These are phyloP conservation scores for Barbarea vulgaris DNA, from an alignment of 345 rosid genomes.

Conservation along the genomic window DNA sequence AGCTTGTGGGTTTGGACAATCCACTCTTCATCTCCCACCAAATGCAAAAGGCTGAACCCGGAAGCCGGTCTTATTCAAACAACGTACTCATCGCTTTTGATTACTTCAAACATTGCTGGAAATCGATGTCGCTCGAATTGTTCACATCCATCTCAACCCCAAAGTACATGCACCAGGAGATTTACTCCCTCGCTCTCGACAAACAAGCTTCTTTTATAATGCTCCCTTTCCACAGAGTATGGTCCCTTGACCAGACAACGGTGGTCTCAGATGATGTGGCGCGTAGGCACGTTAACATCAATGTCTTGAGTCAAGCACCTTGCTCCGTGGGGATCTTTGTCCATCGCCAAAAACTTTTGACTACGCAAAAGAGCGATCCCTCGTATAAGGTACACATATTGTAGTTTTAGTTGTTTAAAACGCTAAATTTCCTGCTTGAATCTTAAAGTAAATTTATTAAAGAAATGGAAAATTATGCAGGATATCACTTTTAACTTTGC, in stretches of 20 bases:
- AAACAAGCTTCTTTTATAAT: constrained; percentile 49
- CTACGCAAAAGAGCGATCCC: constrained; percentile 12
- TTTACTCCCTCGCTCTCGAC: constrained; percentile 55
- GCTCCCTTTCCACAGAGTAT: constrained; percentile 56
- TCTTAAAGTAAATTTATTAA: neutral
- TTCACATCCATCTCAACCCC: constrained; percentile 42
- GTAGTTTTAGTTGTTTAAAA: neutral
- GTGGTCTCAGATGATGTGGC: constrained; percentile 41
- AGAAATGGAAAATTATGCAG: too few relatives aligned
- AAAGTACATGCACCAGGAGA: constrained; percentile 57
- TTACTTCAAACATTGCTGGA: constrained; percentile 31
- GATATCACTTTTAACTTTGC: too few relatives aligned
- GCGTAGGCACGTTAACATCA: constrained; percentile 44
- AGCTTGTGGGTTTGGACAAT: constrained; percentile 39
- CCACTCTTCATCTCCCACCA: constrained; percentile 42
- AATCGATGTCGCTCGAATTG: constrained; percentile 16
- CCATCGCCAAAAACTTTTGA: constrained; percentile 30
- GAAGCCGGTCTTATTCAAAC: constrained; percentile 26
- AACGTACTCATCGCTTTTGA: constrained; percentile 36
- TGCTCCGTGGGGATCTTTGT: constrained; percentile 62
- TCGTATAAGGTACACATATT: constrained; percentile 22
- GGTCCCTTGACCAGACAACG: constrained; percentile 45
- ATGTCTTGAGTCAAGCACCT: constrained; percentile 54
- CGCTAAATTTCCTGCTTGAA: neutral
- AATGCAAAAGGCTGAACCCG: constrained; percentile 39